phyloP scores from a whole-genome alignment of 2,329 filamentous ascomycete species.

The Lecanoromycetidae sp. region DNA sequence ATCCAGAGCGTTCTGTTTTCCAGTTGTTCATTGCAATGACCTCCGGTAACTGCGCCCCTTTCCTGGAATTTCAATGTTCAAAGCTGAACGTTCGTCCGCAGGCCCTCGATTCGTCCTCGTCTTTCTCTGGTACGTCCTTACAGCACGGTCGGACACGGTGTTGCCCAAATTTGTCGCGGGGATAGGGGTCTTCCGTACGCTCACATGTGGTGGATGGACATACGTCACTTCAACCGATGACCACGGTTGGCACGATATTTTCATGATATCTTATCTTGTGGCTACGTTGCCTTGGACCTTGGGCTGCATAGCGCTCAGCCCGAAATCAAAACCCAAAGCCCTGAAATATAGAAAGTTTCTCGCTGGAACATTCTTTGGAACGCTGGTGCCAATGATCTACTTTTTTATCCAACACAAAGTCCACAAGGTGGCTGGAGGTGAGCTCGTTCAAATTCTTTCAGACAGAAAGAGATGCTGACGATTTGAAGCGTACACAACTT shows the following conservation, averaged over 20 bases:
- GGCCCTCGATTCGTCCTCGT: slow-evolving; percentile 86
- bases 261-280: slow-evolving; percentile 97
- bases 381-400: slow-evolving; percentile 79
- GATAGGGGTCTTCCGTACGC: slow-evolving; percentile 72
- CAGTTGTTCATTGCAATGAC: slow-evolving; percentile 96
- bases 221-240: slow-evolving; percentile 98
- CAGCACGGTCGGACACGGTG: slow-evolving; percentile 58
- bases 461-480: neutral
- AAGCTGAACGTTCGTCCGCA: slow-evolving; percentile 24
- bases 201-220: slow-evolving; percentile 95
- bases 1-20: slow-evolving; percentile 92
- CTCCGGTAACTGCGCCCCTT: slow-evolving; percentile 47
- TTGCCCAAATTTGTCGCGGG: slow-evolving; percentile 72
- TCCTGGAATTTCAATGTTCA: neutral
- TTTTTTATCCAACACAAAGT: slow-evolving; percentile 99
- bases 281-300: slow-evolving; percentile 90
- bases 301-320: slow-evolving; percentile 79
- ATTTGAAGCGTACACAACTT: slow-evolving; percentile 75
- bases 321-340: slow-evolving; percentile 60
- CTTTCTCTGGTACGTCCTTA: slow-evolving; percentile 82
- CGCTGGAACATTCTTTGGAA: slow-evolving; percentile 75
- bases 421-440: slow-evolving; percentile 84
- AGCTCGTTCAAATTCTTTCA: slow-evolving; percentile 24
- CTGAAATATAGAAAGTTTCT: slow-evolving; percentile 83
- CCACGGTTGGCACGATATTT: slow-evolving; percentile 96